These are phyloP conservation scores for Phytophthora pisi DNA, from an alignment of 352 stramenopile species.

Conservation along the genomic window DNA sequence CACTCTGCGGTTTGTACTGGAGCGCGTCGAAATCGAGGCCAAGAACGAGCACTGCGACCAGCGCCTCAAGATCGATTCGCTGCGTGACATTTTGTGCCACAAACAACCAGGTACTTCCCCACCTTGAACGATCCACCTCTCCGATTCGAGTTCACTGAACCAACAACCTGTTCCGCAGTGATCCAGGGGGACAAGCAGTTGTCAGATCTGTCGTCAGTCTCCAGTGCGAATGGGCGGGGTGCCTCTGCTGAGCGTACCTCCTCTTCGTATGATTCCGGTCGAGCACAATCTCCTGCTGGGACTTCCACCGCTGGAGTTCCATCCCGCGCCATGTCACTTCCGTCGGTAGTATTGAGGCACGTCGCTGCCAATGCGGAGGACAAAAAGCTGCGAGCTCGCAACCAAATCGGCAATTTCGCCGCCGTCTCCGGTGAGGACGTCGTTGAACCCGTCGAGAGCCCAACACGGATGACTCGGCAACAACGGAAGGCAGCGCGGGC, in stretches of 20 bases:
- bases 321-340: conserved; percentile 15
- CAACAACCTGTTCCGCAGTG: neutral
- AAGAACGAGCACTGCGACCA: conserved; percentile 50
- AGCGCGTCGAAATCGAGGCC: conserved; percentile 55
- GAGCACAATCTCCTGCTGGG: neutral
- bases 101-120: conserved; percentile 28
- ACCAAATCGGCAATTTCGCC: conserved; percentile 13
- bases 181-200: conserved; percentile 11
- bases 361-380: conserved; percentile 14
- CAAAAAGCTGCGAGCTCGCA: conserved; percentile 10
- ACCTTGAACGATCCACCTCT: neutral
- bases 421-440: conserved; percentile 13
- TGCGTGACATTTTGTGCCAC: conserved; percentile 29
- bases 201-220: neutral
- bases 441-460: conserved; percentile 5
- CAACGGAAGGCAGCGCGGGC: conserved; percentile 38
- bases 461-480: conserved; percentile 31
- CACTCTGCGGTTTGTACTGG: conserved; percentile 55
- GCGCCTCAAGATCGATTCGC: conserved; percentile 38
- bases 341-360: conserved; percentile 33
- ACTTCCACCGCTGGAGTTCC: neutral
- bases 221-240: neutral
- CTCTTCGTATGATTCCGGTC: neutral
- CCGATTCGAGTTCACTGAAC: conserved; percentile 2
- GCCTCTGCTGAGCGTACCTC: neutral